These are phyloP conservation scores for Thymus mandschuricus DNA, from an alignment of 257 asterid species.

Conservation along the genomic window DNA sequence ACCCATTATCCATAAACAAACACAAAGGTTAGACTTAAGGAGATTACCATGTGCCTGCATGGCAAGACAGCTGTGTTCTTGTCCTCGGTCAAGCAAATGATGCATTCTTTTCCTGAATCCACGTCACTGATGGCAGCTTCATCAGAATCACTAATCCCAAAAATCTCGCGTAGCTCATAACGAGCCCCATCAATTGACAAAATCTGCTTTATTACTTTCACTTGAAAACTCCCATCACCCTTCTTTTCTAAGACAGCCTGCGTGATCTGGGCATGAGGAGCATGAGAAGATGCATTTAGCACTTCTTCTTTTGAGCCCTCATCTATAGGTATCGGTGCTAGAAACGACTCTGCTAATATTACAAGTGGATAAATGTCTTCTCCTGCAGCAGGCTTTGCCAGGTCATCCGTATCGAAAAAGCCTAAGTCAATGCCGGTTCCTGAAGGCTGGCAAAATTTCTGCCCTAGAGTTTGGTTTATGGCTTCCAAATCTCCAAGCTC, in stretches of 20 bases:
- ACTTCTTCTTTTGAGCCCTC: slow-evolving; percentile 35
- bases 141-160: slow-evolving; percentile 63
- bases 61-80: slow-evolving; percentile 92
- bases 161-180: slow-evolving; percentile 88
- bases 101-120: slow-evolving; percentile 86
- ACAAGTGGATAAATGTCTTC: slow-evolving; percentile 86
- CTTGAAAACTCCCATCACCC: slow-evolving; percentile 53
- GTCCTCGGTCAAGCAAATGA: slow-evolving; percentile 91
- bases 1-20: slow-evolving; percentile 8
- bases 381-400: slow-evolving; percentile 68
- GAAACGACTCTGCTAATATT: slow-evolving; percentile 66
- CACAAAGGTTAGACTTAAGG: slow-evolving; percentile 22
- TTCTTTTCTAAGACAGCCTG: slow-evolving; percentile 72
- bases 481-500: slow-evolving; percentile 64
- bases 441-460: slow-evolving; percentile 86
- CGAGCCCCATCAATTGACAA: slow-evolving; percentile 75
- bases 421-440: slow-evolving; percentile 92
- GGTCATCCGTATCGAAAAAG: slow-evolving; percentile 77
- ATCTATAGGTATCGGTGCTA: slow-evolving; percentile 31
- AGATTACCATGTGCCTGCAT: slow-evolving; percentile 92
- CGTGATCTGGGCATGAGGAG: slow-evolving; percentile 84
- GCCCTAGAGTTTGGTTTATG: slow-evolving; percentile 68
- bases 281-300: slow-evolving; percentile 46
- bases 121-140: slow-evolving; percentile 54
- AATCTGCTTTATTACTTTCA: slow-evolving; percentile 80